Evolutionary conservation across 2,329 filamentous ascomycete genomes (phyloP).

Genomic region (Colletotrichum acutatum): DNA sequence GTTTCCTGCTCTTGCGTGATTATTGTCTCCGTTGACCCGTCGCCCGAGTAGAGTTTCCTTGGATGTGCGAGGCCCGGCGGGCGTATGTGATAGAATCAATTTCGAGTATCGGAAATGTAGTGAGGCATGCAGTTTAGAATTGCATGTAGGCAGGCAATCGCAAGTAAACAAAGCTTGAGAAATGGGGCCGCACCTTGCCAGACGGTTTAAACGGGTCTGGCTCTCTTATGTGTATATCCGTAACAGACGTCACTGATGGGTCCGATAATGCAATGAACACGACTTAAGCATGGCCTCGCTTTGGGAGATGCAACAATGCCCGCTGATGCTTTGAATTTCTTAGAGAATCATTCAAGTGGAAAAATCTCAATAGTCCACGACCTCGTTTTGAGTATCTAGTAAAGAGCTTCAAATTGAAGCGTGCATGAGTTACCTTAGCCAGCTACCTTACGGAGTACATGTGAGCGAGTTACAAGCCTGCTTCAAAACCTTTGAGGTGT

Average conservation of each 20-base stretch:
- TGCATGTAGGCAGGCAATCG: background rate
- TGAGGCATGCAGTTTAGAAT: background rate
- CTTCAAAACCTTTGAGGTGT: background rate
- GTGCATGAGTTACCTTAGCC: background rate
- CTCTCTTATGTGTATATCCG: background rate
- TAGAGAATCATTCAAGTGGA: background rate
- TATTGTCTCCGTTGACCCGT: background rate
- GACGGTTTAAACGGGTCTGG: background rate
- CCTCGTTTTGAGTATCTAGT: background rate
- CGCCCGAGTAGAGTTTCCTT: too few relatives aligned
- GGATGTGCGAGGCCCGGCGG: background rate
- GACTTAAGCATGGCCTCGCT: too few relatives aligned
- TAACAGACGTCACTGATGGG: background rate
- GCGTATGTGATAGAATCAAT: background rate
- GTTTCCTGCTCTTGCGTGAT: background rate
- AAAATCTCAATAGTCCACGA: too few relatives aligned
- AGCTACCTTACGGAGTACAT: background rate
- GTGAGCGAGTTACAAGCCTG: too few relatives aligned
- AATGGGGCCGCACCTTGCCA: background rate
- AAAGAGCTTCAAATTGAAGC: background rate
- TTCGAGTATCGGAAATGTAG: background rate
- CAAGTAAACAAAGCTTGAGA: slow-evolving; percentile 17
- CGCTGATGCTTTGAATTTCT: background rate
- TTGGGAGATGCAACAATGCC: background rate
- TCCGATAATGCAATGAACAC: slow-evolving; percentile 9